Conservation (phyloP, 495 filamentous ascomycete species). For the Aspergillus nanangensis region DNA sequence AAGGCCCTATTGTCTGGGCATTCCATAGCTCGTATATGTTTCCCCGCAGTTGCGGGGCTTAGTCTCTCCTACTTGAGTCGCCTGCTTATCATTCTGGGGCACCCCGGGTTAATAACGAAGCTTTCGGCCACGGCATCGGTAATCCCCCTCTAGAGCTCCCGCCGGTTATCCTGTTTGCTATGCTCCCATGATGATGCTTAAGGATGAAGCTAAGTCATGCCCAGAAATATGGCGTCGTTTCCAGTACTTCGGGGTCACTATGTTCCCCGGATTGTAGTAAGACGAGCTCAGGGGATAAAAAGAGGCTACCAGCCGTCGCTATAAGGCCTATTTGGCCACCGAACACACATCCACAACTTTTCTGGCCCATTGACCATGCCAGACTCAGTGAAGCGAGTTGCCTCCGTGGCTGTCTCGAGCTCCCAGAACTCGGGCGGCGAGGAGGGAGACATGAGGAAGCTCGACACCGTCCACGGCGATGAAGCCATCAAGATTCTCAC, state of each 20-base stretch:
- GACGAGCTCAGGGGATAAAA: background rate
- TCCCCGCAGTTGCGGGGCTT: background rate
- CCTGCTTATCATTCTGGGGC: too few species aligned
- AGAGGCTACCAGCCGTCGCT: background rate
- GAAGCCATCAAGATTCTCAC: conserved; percentile 40
- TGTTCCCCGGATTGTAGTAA: background rate
- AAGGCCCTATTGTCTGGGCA: background rate
- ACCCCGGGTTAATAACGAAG: too few species aligned
- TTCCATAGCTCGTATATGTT: too few species aligned
- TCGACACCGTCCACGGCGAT: conserved; percentile 39
- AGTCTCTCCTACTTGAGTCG: too few species aligned
- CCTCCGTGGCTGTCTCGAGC: background rate
- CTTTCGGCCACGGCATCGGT: background rate
- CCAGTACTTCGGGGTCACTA: background rate
- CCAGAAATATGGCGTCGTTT: background rate
- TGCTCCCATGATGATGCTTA: background rate
- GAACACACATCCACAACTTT: too few species aligned
- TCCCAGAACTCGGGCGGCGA: background rate
- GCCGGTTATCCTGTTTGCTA: background rate
- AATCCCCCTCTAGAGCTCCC: background rate
- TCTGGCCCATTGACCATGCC: background rate
- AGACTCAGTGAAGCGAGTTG: background rate
- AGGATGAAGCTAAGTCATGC: background rate
- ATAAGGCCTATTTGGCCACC: too few species aligned
- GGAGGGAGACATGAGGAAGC: background rate